Base-by-base conservation (phyloP, 345 rosid species). In the Melastoma malabathricum region DNA sequence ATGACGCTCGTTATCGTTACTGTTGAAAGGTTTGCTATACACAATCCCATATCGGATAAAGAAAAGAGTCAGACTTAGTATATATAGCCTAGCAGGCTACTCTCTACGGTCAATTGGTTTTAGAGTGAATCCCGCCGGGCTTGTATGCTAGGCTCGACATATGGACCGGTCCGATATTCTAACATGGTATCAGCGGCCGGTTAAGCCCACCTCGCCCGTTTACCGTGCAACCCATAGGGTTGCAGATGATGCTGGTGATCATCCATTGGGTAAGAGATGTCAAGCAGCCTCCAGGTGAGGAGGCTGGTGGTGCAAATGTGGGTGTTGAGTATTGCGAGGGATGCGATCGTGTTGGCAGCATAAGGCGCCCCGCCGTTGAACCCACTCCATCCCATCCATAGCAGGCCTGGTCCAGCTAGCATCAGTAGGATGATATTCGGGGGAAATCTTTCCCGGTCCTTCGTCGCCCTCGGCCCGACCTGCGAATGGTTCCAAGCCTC, bases 331-430 rank as follows among this genome's bases (percentile, higher is more conserved):
- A 79, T 71, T 54, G 85, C 89, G 23, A 82, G 66, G 56, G 89
- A 76, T 48, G 85, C 77, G 44, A 76, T 83, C 1, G 53, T 48
- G 45, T 76, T 69, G 58, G 61, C 79, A 0, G 53, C 39, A 52
- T 74, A 79, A 3, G 85, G 85, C 58, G 72, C 89, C 22, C 89
- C 89, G 27, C 85, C 83, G 41, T 82, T 79, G 79, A 79, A 79
- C 43, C 85, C 89, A 0, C 77, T 74, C 85, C 89, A 82, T 7
- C 85, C 85, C 81, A 78, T 72, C 89, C 89, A 82, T 15, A 82
- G 79, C 4, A 82, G 68, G 18, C 89, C 83, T 1, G 83, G 81
- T 19, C 85, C 85, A 0, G 81, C 84, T 19, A 82, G 61, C 83
- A 79, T 82, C 46, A 82, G 74, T 27, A 78, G 56, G 4, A 82